These are phyloP conservation scores for Hypoxylon fuscum DNA, from an alignment of 495 filamentous ascomycete species.

Conservation along the genomic window DNA sequence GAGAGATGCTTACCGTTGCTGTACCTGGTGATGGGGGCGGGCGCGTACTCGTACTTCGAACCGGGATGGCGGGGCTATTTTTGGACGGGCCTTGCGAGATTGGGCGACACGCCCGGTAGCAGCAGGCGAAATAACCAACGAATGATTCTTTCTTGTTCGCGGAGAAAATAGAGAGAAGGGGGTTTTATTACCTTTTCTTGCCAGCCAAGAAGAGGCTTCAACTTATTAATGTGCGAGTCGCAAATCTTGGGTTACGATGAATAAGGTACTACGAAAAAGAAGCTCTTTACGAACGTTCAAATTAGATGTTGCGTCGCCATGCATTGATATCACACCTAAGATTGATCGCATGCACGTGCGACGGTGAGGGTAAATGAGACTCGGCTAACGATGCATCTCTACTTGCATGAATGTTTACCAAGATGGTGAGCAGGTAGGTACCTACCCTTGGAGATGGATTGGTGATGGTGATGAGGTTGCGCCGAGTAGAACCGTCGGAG, in stretches of 20 bases:
- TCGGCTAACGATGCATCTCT: neutral
- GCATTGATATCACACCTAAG: neutral
- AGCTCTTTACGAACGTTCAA: neutral
- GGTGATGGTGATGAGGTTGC: no score
- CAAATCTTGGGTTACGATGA: constrained; percentile 24
- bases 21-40: constrained; percentile 13
- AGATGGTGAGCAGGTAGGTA: no score
- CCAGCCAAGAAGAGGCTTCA: constrained; percentile 7
- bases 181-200: constrained; percentile 5
- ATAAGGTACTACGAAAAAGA: constrained; percentile 21
- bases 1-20: constrained; percentile 7
- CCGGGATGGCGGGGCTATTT: constrained; percentile 15
- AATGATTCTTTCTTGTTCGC: constrained; percentile 3
- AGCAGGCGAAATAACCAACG: constrained; percentile 5
- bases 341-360: neutral
- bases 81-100: constrained; percentile 20
- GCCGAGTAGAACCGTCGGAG: no score
- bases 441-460: no score
- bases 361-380: neutral
- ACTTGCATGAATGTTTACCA: no score
- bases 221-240: constrained; percentile 16
- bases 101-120: constrained; percentile 17
- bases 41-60: constrained; percentile 1
- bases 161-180: constrained; percentile 1
- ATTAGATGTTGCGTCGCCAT: neutral